Evolutionary conservation across 169 alveolate species (phyloP).

Genomic region (Babesia bigemina): DNA sequence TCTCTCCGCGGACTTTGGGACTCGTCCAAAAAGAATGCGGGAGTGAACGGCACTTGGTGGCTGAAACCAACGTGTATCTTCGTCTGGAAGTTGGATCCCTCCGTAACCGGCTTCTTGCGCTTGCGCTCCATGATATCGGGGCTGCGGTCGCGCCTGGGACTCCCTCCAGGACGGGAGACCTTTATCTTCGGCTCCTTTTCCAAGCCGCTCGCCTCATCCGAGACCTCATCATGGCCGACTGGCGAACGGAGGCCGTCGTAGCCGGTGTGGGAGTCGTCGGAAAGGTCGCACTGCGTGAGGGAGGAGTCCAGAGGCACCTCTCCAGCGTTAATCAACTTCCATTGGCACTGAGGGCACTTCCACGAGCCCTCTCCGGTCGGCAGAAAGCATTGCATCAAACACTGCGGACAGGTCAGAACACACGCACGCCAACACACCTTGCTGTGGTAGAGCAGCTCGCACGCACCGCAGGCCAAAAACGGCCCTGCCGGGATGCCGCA

Average conservation of each 20-base stretch:
- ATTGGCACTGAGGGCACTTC: constrained; percentile 61
- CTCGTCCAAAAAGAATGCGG: constrained; percentile 81
- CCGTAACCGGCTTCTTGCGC: constrained; percentile 77
- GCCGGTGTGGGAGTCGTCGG: constrained; percentile 34
- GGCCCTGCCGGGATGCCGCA: constrained; percentile 25
- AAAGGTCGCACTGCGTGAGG: constrained; percentile 13
- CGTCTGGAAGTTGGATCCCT: constrained; percentile 78
- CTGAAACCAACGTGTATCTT: constrained; percentile 79
- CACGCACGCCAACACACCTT: constrained; percentile 9
- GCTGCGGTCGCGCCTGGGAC: constrained; percentile 18
- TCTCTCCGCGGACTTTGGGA: constrained; percentile 58
- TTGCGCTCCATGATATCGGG: constrained; percentile 44
- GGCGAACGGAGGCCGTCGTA: constrained; percentile 20
- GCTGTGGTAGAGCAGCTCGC: constrained; percentile 44
- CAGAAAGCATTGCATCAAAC: constrained; percentile 44
- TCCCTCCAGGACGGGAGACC: neutral
- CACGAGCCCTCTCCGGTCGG: constrained; percentile 26
- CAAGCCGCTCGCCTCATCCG: constrained; percentile 21
- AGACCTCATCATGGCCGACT: neutral
- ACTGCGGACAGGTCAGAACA: constrained; percentile 7
- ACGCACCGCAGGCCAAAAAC: constrained; percentile 27
- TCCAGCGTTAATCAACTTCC: constrained; percentile 41
- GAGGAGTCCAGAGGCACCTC: constrained; percentile 21
- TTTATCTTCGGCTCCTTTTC: constrained; percentile 25
- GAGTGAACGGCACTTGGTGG: constrained; percentile 85